phyloP scores from a whole-genome alignment of 495 filamentous ascomycete genomes.

The Filosporella fistucella region DNA sequence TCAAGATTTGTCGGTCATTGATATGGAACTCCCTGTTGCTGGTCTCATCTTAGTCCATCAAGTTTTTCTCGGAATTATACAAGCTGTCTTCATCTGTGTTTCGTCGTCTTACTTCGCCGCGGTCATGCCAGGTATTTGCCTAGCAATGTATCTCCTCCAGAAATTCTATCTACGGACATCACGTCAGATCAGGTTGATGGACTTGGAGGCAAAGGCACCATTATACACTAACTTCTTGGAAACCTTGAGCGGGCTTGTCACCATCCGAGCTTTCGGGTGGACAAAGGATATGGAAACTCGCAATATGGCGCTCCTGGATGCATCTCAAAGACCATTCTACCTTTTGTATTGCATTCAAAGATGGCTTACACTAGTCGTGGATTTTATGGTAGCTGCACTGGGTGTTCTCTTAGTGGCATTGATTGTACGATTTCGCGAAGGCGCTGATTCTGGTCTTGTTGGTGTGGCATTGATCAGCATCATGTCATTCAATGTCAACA shows the following conservation, averaged over 20 bases:
- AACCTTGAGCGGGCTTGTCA: constrained; percentile 34
- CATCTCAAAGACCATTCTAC: constrained; percentile 54
- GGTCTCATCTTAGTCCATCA: constrained; percentile 6
- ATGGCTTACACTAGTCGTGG: constrained; percentile 34
- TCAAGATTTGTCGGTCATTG: constrained; percentile 27
- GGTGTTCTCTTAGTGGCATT: constrained; percentile 16
- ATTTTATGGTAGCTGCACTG: constrained; percentile 45
- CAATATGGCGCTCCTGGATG: constrained; percentile 43
- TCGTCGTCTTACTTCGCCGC: constrained; percentile 21
- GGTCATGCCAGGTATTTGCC: constrained; percentile 30
- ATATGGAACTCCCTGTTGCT: constrained; percentile 22
- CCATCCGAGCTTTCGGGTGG: constrained; percentile 45
- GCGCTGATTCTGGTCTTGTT: constrained; percentile 38
- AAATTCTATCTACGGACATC: constrained; percentile 57
- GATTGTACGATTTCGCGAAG: constrained; percentile 27
- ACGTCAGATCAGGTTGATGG: constrained; percentile 56
- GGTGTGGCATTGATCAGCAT: constrained; percentile 53
- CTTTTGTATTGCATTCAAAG: constrained; percentile 40
- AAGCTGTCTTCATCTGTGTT: constrained; percentile 12
- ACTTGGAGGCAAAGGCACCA: constrained; percentile 54
- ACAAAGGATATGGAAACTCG: constrained; percentile 16
- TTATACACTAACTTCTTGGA: constrained; percentile 57
- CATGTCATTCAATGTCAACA: constrained; percentile 51
- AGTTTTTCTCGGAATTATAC: background rate
- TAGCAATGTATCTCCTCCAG: constrained; percentile 6